phyloP scores from a whole-genome alignment of 306 rosid species.

The apple (Malus domestica) region ASM211411v1 NC_041799.1:37336501-37337000 shows the following conservation, averaged over 20 bases:
- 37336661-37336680: constrained; percentile 50
- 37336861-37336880: constrained; percentile 76
- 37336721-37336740: constrained; percentile 19
- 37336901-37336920: constrained; percentile 76
- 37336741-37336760: constrained; percentile 36
- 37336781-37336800: constrained; percentile 75
- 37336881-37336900: constrained; percentile 89
- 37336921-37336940: constrained; percentile 77
- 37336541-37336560: neutral
- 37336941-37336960: constrained; percentile 55
- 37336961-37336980: neutral
- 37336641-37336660: constrained; percentile 54
- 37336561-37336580: neutral
- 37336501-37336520: constrained; percentile 1
- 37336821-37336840: constrained; percentile 66
- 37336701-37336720: constrained; percentile 28
- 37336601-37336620: constrained; percentile 43
- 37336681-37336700: constrained; percentile 37
- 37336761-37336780: constrained; percentile 48
- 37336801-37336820: constrained; percentile 83
- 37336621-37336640: constrained; percentile 48
- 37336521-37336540: constrained; percentile 4
- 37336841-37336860: constrained; percentile 75
- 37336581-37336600: constrained; percentile 34
- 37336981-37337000: neutral